Evolutionary conservation across 139 green algal species (phyloP).

Genomic region (Ostreobium quekettii): DNA sequence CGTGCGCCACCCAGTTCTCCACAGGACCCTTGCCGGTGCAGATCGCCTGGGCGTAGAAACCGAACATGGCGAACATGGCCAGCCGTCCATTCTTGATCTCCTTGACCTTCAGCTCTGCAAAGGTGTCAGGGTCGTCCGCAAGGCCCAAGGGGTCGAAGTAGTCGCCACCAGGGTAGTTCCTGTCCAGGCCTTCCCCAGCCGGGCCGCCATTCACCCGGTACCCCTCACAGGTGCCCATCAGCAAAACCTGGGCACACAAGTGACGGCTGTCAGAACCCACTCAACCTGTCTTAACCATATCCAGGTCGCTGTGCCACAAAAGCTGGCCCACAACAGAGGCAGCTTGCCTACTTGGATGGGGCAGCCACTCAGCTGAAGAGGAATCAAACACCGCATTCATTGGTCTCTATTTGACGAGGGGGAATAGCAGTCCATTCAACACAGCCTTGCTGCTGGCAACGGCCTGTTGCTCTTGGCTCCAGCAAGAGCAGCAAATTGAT

Average conservation of each 20-base stretch:
- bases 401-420: no score
- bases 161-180: conserved; percentile 66
- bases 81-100: conserved; percentile 96
- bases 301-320: no score
- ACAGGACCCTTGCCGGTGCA: conserved; percentile 59
- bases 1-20: conserved; percentile 25
- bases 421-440: no score
- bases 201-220: conserved; percentile 91
- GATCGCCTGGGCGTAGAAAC: conserved; percentile 76
- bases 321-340: no score
- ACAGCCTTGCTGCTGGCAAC: no score
- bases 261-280: conserved; percentile 1
- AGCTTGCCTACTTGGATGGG: no score
- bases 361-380: no score
- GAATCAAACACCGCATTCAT: no score
- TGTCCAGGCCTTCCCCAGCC: conserved; percentile 67
- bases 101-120: conserved; percentile 68
- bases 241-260: conserved; percentile 46
- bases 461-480: no score
- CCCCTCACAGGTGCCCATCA: conserved; percentile 84
- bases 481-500: no score
- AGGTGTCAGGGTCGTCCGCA: conserved; percentile 25
- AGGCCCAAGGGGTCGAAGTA: conserved; percentile 28
- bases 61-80: conserved; percentile 88
- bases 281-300: no score